Evolutionary conservation across 345 rosid genomes (phyloP).

Genomic region (Theobroma cacao): DNA sequence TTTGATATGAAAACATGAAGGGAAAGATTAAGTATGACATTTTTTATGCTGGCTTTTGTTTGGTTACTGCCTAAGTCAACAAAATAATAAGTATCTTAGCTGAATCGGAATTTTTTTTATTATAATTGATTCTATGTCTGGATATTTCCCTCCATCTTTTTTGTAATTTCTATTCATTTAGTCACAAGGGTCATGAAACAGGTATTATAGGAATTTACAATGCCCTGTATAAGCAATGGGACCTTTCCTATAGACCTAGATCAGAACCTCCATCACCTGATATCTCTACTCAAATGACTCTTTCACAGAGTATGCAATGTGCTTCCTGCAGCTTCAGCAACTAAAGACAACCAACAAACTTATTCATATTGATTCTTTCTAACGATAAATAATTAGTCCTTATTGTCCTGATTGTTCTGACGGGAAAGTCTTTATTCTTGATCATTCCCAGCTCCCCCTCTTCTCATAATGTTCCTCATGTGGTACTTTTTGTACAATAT

Average conservation of each 20-base stretch:
- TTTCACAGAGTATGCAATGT: not conserved
- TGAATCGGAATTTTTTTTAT: not conserved
- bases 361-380: not conserved
- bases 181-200: too few species aligned
- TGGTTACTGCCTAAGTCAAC: not conserved
- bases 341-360: not conserved
- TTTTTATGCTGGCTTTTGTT: conserved; percentile 1
- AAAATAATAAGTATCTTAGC: not conserved
- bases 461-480: not conserved
- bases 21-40: not conserved
- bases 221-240: not conserved
- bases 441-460: not conserved
- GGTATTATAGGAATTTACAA: not conserved
- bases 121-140: not conserved
- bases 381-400: not conserved
- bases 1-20: not conserved
- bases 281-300: not conserved
- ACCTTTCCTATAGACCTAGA: not conserved
- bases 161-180: too few species aligned
- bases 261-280: not conserved
- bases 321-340: not conserved
- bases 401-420: not conserved
- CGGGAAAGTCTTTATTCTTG: not conserved
- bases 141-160: not conserved
- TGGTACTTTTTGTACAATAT: not conserved